These are phyloP conservation scores for Nemania sp. DNA, from an alignment of 2,329 filamentous ascomycete genomes.

Conservation along the genomic window DNA sequence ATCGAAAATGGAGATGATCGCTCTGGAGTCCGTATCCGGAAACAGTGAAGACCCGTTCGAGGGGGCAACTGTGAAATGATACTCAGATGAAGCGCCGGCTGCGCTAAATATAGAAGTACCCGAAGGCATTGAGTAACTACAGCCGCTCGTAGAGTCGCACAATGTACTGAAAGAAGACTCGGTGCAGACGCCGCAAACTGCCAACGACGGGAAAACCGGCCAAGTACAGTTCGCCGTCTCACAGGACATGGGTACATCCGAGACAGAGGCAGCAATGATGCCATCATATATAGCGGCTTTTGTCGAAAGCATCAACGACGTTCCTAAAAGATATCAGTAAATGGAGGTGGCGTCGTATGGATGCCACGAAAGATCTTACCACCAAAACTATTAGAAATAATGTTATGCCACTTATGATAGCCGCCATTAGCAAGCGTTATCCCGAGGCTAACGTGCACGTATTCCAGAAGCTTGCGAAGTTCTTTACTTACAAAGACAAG, in stretches of 20 bases:
- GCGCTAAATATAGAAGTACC: conserved; percentile 38
- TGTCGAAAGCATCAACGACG: conserved; percentile 40
- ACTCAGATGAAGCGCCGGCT: conserved; percentile 31
- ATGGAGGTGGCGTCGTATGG: background rate
- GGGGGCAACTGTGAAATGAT: conserved; percentile 40
- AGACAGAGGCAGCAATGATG: conserved; percentile 40
- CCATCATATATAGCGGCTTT: conserved; percentile 47
- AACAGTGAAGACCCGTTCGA: conserved; percentile 30
- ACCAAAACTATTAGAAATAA: conserved; percentile 33
- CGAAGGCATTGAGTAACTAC: conserved; percentile 39
- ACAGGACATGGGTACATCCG: conserved; percentile 37
- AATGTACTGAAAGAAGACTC: conserved; percentile 21
- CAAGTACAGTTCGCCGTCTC: conserved; percentile 44
- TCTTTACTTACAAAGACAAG: background rate
- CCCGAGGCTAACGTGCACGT: background rate
- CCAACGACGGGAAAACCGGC: conserved; percentile 44
- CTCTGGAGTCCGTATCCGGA: conserved; percentile 28
- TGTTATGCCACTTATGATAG: conserved; percentile 39
- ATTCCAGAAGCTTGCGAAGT: background rate
- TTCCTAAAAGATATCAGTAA: conserved; percentile 21
- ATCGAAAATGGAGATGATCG: conserved; percentile 45
- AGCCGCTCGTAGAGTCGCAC: conserved; percentile 31
- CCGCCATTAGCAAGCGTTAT: background rate
- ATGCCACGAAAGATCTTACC: conserved; percentile 1
- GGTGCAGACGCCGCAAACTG: conserved; percentile 43